These are phyloP conservation scores for Coriolopsis trogii DNA, from an alignment of 1,284 basidiomycete species.

Conservation along the genomic window DNA sequence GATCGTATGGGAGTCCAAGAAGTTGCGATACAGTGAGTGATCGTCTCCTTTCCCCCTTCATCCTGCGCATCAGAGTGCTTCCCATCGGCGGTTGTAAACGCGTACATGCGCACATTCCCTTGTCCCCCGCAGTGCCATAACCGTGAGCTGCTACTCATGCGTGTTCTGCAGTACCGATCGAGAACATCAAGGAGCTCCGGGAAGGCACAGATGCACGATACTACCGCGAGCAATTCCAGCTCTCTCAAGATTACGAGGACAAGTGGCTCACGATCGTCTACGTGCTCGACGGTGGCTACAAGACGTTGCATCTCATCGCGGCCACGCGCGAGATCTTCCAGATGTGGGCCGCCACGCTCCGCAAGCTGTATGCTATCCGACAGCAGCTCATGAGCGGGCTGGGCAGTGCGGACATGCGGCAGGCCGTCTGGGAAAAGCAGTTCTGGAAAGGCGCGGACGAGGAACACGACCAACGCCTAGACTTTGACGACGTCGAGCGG, in stretches of 20 bases:
- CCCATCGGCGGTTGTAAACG: too few relatives aligned
- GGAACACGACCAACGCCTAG: conserved; percentile 63
- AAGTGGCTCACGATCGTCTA: conserved; percentile 84
- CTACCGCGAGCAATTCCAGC: conserved; percentile 78
- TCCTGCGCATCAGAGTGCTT: neutral
- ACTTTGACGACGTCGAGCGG: conserved; percentile 74
- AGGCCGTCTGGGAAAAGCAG: conserved; percentile 80
- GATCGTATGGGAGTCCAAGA: conserved; percentile 86
- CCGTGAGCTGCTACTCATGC: too few relatives aligned
- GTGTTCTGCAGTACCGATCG: conserved; percentile 76
- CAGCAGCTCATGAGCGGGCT: conserved; percentile 70
- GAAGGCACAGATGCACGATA: conserved; percentile 76
- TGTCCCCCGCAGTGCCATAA: neutral
- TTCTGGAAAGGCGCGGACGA: conserved; percentile 78
- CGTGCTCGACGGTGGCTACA: conserved; percentile 80
- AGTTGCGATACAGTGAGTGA: conserved; percentile 71
- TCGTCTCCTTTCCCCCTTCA: conserved; percentile 1
- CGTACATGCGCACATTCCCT: too few relatives aligned
- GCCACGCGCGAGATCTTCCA: conserved; percentile 69
- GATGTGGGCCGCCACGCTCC: conserved; percentile 68
- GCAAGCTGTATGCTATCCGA: conserved; percentile 61
- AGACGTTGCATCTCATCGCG: conserved; percentile 90
- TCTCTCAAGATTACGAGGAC: conserved; percentile 60
- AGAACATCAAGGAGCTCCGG: conserved; percentile 91
- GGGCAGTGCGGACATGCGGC: conserved; percentile 64